Evolutionary conservation across 164 flowering plant species (phyloP).

Genomic region (Nymphaea colorata): DNA sequence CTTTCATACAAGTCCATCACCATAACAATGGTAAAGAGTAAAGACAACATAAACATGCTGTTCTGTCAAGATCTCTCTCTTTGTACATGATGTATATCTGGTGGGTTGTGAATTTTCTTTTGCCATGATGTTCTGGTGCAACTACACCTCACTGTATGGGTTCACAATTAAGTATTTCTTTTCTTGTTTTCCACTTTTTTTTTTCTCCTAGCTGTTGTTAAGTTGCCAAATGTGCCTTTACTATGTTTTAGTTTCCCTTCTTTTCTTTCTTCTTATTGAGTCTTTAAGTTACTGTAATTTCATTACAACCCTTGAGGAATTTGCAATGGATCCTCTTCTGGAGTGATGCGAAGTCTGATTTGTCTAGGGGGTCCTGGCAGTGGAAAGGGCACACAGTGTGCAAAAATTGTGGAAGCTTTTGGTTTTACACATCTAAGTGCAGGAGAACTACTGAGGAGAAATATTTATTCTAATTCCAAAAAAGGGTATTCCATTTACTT

Average conservation of each 20-base stretch:
- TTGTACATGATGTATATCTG: no score
- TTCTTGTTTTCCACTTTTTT: not conserved
- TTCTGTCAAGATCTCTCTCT: no score
- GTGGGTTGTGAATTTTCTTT: no score
- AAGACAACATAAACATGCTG: not conserved
- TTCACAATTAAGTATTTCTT: no score
- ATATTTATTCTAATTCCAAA: conserved; percentile 52
- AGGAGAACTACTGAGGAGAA: conserved; percentile 72
- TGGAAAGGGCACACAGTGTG: conserved; percentile 90
- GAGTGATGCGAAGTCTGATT: not conserved
- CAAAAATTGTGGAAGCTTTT: conserved; percentile 54
- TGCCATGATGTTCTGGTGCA: no score
- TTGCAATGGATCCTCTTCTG: not conserved
- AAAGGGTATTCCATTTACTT: conserved; percentile 38
- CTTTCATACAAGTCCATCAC: not conserved
- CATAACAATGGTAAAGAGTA: not conserved
- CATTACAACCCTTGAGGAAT: no score
- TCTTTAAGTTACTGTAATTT: no score
- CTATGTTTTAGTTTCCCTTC: not conserved
- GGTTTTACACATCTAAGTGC: conserved; percentile 88
- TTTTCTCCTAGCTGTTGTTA: not conserved
- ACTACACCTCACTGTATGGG: no score
- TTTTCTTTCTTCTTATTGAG: not conserved
- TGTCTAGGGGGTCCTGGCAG: conserved; percentile 86
- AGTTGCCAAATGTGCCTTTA: not conserved